Conservation (phyloP, 1,139 yeast genomes). For the Candida sp. region DNA sequence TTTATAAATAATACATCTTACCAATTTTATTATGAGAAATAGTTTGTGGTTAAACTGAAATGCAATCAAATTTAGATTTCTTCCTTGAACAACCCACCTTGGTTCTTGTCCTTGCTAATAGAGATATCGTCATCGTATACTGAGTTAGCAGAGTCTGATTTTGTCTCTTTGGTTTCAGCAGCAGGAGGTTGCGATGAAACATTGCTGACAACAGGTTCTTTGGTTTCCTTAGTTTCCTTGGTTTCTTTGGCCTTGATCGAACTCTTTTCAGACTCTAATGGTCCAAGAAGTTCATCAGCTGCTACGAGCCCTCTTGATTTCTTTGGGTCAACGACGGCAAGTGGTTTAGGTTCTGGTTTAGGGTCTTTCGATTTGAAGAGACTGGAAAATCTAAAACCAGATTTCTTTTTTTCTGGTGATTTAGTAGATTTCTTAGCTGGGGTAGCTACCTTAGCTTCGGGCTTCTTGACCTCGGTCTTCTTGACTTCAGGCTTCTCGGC, state of each 20-base stretch:
- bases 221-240: not conserved
- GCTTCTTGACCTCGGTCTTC: slow-evolving; percentile 2
- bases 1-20: not conserved
- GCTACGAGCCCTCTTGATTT: slow-evolving; percentile 13
- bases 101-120: slow-evolving; percentile 18
- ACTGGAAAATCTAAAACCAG: slow-evolving; percentile 9
- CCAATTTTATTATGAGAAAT: not conserved
- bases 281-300: slow-evolving; percentile 9
- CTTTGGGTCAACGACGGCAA: slow-evolving; percentile 12
- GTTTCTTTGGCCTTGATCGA: slow-evolving; percentile 3
- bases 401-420: slow-evolving; percentile 4
- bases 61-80: slow-evolving; percentile 24
- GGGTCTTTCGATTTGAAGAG: slow-evolving; percentile 10
- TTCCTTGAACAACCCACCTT: slow-evolving; percentile 44
- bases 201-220: slow-evolving; percentile 10
- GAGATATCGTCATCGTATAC: slow-evolving; percentile 31
- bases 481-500: no score
- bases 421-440: slow-evolving; percentile 3
- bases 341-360: slow-evolving; percentile 5
- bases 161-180: slow-evolving; percentile 3
- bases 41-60: not conserved
- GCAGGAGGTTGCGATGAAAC: slow-evolving; percentile 7
- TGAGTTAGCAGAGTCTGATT: slow-evolving; percentile 1
- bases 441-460: slow-evolving; percentile 4
- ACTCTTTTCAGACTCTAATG: not conserved